Evolutionary conservation across 805 yeast species (phyloP).

Genomic region (Monosporozyma yasuniensis): DNA sequence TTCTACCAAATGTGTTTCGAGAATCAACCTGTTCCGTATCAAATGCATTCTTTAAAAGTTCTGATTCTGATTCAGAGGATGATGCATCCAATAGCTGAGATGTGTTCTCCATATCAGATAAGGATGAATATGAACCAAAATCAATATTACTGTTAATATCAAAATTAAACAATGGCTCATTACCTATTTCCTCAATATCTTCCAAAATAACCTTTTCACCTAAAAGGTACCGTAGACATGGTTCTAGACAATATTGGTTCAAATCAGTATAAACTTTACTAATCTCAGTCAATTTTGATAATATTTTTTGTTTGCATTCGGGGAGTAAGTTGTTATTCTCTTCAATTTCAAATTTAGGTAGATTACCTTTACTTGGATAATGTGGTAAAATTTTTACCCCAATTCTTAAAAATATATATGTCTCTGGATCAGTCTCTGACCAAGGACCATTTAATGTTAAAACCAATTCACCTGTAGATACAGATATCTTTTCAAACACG

Average conservation of each 20-base stretch:
- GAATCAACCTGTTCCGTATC: conserved; percentile 7
- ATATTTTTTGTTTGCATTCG: conserved; percentile 43
- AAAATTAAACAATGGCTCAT: conserved; percentile 25
- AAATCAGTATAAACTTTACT: conserved; percentile 46
- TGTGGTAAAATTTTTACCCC: conserved; percentile 59
- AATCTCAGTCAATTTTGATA: conserved; percentile 44
- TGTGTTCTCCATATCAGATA: conserved; percentile 28
- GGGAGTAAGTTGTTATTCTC: conserved; percentile 62
- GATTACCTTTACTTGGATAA: conserved; percentile 52
- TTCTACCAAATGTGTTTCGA: conserved; percentile 11
- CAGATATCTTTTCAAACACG: conserved; percentile 77
- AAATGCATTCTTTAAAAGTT: conserved; percentile 26
- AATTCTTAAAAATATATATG: conserved; percentile 55
- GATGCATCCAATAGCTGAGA: conserved; percentile 13
- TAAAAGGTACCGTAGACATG: conserved; percentile 62
- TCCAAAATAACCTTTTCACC: conserved; percentile 65
- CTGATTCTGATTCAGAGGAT: conserved; percentile 36
- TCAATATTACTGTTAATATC: conserved; percentile 26
- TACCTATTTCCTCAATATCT: conserved; percentile 32
- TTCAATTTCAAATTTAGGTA: conserved; percentile 59
- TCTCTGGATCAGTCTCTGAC: conserved; percentile 36
- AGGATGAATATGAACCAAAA: conserved; percentile 30
- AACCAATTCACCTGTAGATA: conserved; percentile 71
- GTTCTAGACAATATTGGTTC: conserved; percentile 67
- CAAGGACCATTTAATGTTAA: conserved; percentile 78